A percentile compares a stretch with the other conserved stretches of the same genome.
Conservation (phyloP, 1,139 yeast genomes). For the Williopsis jadinii region DNA sequence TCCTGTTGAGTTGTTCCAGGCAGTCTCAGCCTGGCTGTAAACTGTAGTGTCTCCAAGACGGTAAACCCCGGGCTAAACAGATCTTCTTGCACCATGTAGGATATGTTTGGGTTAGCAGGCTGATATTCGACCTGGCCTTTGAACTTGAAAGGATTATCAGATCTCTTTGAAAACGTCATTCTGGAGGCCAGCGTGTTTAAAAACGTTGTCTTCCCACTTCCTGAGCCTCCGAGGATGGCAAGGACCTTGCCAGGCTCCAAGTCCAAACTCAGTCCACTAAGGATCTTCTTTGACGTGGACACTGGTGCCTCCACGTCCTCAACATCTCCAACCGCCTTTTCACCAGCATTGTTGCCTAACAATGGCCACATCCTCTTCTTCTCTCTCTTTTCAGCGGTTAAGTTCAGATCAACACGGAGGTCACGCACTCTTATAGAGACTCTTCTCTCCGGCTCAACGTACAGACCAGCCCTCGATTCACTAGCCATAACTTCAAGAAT, state of each 20-base stretch:
- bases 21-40: constrained; percentile 63
- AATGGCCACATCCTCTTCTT: not conserved
- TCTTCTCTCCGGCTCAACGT: not conserved
- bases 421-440: constrained; percentile 1
- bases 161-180: constrained; percentile 20
- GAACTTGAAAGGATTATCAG: constrained; percentile 10
- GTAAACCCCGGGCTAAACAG: constrained; percentile 67
- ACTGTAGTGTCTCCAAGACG: constrained; percentile 58
- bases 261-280: constrained; percentile 28
- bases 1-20: constrained; percentile 54
- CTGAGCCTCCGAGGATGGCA: constrained; percentile 82
- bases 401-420: constrained; percentile 1
- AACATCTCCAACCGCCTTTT: not conserved
- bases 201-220: constrained; percentile 81
- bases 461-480: not conserved
- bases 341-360: not conserved
- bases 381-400: not conserved
- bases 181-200: constrained; percentile 66
- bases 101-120: constrained; percentile 35
- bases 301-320: constrained; percentile 2
- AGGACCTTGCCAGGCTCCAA: constrained; percentile 43
- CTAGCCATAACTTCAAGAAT: too few relatives aligned
- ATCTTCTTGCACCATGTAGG: constrained; percentile 78
- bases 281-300: constrained; percentile 19
- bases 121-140: constrained; percentile 6